Evolutionary conservation across 805 yeast genomes (phyloP).

Genomic region (Cyberlindnera euphorbiae): DNA sequence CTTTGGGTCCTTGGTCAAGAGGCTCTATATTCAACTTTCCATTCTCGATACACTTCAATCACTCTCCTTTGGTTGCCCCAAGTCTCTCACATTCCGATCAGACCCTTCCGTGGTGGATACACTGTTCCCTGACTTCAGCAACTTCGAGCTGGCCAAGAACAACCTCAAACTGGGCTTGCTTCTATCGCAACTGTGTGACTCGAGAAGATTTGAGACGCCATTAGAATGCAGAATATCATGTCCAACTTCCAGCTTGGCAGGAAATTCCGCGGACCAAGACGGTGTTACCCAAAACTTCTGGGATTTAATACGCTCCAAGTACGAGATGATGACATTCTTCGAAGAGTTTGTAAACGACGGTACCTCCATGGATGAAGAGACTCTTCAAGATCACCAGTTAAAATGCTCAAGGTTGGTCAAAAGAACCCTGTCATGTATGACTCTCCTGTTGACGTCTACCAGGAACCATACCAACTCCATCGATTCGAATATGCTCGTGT

Average conservation of each 20-base stretch:
- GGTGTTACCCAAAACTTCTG: conserved; percentile 22
- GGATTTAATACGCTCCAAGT: conserved; percentile 31
- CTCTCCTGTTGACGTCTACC: conserved; percentile 9
- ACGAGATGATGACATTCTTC: conserved; percentile 34
- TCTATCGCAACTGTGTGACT: conserved; percentile 18
- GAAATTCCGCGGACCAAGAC: conserved; percentile 10
- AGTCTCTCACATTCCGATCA: conserved; percentile 22
- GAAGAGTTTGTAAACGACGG: conserved; percentile 27
- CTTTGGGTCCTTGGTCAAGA: conserved; percentile 27
- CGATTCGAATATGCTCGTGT: conserved; percentile 15
- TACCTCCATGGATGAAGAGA: conserved; percentile 24
- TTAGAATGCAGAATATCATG: too few relatives aligned
- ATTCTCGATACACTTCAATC: conserved; percentile 50
- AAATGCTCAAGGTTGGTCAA: conserved; percentile 36
- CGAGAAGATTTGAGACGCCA: too few relatives aligned
- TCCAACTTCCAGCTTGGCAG: too few relatives aligned
- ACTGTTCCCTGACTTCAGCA: conserved; percentile 17
- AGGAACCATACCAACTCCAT: conserved; percentile 23
- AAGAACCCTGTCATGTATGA: conserved; percentile 20
- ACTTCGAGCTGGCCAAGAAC: conserved; percentile 19
- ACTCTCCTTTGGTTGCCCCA: conserved; percentile 46
- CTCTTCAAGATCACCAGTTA: conserved; percentile 33
- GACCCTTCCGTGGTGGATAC: conserved; percentile 17
- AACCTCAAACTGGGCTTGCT: conserved; percentile 25
- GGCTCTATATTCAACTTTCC: conserved; percentile 44